Base-by-base conservation (phyloP, 345 rosid genomes). In the Moricandia arvensis region DNA sequence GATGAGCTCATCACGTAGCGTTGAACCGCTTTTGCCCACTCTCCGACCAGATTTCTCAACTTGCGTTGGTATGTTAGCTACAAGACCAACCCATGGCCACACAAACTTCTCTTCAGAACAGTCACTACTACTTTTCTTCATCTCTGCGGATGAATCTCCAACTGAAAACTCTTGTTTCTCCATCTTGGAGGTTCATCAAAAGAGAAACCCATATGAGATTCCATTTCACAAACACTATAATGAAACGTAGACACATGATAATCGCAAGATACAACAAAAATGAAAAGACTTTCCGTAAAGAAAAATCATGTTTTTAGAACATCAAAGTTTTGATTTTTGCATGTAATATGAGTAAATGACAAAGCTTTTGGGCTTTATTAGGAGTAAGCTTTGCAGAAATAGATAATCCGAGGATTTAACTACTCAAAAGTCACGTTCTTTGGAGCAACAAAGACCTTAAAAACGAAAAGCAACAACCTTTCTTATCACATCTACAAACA, bases 11-110 rank as follows among this genome's bases (percentile, higher is more conserved):
- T 87, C 87, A 73, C 79, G 75, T 12, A 93, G 68, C 33, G 65
- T 73, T 18, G 84, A 6, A 35, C 97, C 93, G 68, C 97, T 89
- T 59, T 84, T 83, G 12, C 88, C 96, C 11, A 87, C 80, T 35
- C 37, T 60, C 29, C 70, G 76, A 24, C 91, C 96, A 61, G 72
- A 75, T 45, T 59, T 31, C 0, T 68, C 79, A 11, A 70, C 0
- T 13, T 66, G 69, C 1, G 86, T 87, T 69, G 75, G 82, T n/a
- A 93, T 71, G 78, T 91, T 93, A 0, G 93, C 93, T 30, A 93
- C 47, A 38, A 88, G 54, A 4, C 93, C 98, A 79, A 75, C 79
- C 83, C 90, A 87, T 21, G 97, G 97, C 79, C 74, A 75, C 27
- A 68, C 74, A 13, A 68, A 75, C 12, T 75, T 60, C 6, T 34